These are phyloP conservation scores for Calonectria multiphialidica DNA, from an alignment of 2,329 filamentous ascomycete species.

Conservation along the genomic window DNA sequence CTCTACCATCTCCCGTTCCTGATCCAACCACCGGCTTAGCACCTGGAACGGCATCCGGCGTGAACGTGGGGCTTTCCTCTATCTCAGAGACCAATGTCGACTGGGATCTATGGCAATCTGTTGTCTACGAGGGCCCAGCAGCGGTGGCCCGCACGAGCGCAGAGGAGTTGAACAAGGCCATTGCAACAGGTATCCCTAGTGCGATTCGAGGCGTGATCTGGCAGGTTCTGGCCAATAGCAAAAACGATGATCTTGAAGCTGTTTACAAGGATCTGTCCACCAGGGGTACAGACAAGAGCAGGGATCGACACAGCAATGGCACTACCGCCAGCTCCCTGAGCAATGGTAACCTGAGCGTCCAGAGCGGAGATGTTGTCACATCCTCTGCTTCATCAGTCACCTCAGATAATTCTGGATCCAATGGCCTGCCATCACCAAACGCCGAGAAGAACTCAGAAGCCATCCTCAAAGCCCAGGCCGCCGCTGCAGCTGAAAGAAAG, in stretches of 20 bases:
- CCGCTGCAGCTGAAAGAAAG: conserved; percentile 75
- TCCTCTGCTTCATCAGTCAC: conserved; percentile 90
- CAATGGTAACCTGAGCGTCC: conserved; percentile 67
- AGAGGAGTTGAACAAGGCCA: conserved; percentile 90
- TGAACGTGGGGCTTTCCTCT: conserved; percentile 80
- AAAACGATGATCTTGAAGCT: conserved; percentile 88
- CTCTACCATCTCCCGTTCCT: conserved; percentile 65
- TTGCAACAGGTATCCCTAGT: conserved; percentile 92
- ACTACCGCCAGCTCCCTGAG: conserved; percentile 64
- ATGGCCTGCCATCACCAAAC: conserved; percentile 68
- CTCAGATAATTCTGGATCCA: conserved; percentile 78
- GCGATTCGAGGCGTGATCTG: conserved; percentile 98
- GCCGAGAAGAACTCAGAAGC: conserved; percentile 73
- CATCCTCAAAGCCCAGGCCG: conserved; percentile 73
- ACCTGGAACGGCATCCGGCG: conserved; percentile 87
- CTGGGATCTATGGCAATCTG: conserved; percentile 97
- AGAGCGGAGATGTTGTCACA: conserved; percentile 72
- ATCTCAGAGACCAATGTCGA: conserved; percentile 84
- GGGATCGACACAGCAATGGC: conserved; percentile 69
- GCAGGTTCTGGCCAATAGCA: conserved; percentile 97
- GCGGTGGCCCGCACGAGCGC: conserved; percentile 89
- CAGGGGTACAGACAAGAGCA: conserved; percentile 85
- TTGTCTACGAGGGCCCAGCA: conserved; percentile 93
- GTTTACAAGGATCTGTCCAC: conserved; percentile 87
- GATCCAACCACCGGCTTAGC: conserved; percentile 78